Evolutionary conservation across 2,329 filamentous ascomycete species (phyloP).

Genomic region (Calcarisporium arbuscula): DNA sequence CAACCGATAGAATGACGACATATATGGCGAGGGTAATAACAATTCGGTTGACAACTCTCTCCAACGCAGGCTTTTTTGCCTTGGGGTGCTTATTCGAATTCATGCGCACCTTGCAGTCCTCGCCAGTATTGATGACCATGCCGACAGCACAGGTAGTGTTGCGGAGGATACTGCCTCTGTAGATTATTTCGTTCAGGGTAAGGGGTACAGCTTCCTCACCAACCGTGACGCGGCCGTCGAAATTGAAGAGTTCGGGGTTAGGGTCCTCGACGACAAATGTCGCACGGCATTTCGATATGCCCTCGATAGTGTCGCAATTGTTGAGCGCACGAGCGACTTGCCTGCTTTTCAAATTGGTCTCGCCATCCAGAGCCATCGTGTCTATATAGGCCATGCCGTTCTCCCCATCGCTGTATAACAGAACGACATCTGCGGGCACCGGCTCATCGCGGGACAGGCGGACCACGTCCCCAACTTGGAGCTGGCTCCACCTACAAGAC

Average conservation of each 20-base stretch:
- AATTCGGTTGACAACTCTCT: constrained; percentile 70
- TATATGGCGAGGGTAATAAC: constrained; percentile 76
- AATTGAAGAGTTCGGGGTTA: constrained; percentile 70
- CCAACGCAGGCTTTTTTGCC: constrained; percentile 75
- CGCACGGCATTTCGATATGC: constrained; percentile 49
- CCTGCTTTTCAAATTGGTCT: constrained; percentile 77
- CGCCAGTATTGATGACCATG: constrained; percentile 80
- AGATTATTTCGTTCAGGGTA: constrained; percentile 76
- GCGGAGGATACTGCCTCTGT: constrained; percentile 76
- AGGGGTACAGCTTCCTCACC: constrained; percentile 57
- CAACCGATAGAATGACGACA: constrained; percentile 70
- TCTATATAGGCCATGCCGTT: constrained; percentile 78
- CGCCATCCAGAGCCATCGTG: constrained; percentile 78
- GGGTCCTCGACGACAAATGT: constrained; percentile 70
- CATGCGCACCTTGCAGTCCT: constrained; percentile 90
- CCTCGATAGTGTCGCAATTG: constrained; percentile 46
- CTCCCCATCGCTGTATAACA: constrained; percentile 71
- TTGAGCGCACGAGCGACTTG: constrained; percentile 57
- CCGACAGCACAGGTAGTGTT: constrained; percentile 72
- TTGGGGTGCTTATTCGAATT: constrained; percentile 84
- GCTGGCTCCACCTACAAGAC: constrained; percentile 34
- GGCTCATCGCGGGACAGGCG: constrained; percentile 62
- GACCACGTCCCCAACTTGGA: constrained; percentile 45
- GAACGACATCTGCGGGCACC: constrained; percentile 74
- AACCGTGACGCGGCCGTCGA: constrained; percentile 62